Evolutionary conservation across 1,284 basidiomycete species (phyloP).

Genomic region (Moesziomyces sp.): DNA sequence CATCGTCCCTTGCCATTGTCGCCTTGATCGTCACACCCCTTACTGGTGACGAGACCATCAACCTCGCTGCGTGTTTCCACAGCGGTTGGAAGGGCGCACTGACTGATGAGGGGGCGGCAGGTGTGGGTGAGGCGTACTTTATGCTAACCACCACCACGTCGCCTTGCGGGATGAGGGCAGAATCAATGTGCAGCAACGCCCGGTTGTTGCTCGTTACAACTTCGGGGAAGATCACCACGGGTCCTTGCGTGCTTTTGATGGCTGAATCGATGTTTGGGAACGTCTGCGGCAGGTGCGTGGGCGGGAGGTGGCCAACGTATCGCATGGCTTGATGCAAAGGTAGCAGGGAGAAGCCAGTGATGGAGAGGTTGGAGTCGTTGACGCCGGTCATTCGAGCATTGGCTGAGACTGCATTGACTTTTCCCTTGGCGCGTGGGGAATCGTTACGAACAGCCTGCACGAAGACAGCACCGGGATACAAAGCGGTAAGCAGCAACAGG

Average conservation of each 20-base stretch:
- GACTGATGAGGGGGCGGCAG: slow-evolving; percentile 9
- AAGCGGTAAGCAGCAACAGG: slow-evolving; percentile 55
- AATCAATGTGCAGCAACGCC: slow-evolving; percentile 24
- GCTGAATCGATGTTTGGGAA: slow-evolving; percentile 10
- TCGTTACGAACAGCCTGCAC: slow-evolving; percentile 33
- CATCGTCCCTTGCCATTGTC: background rate
- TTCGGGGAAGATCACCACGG: slow-evolving; percentile 57
- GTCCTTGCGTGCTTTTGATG: slow-evolving; percentile 6
- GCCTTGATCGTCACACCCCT: slow-evolving; percentile 4
- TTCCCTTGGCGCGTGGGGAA: slow-evolving; percentile 37
- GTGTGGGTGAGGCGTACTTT: slow-evolving; percentile 27
- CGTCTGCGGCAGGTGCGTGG: background rate
- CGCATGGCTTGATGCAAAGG: background rate
- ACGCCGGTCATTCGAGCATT: slow-evolving; percentile 24
- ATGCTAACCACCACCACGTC: background rate
- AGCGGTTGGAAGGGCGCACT: no score
- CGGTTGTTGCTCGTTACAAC: slow-evolving; percentile 46
- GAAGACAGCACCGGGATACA: slow-evolving; percentile 29
- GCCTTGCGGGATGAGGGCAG: slow-evolving; percentile 2
- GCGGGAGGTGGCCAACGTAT: slow-evolving; percentile 25
- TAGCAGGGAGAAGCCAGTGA: slow-evolving; percentile 13
- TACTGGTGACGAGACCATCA: background rate
- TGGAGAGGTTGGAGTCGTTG: slow-evolving; percentile 6
- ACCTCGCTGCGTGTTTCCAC: no score
- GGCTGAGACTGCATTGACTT: slow-evolving; percentile 43